Evolutionary conservation across 2,329 filamentous ascomycete genomes (phyloP), one percentile per base, ranked within the genome.

Genomic region (Aspergillus viridinutans): DNA sequence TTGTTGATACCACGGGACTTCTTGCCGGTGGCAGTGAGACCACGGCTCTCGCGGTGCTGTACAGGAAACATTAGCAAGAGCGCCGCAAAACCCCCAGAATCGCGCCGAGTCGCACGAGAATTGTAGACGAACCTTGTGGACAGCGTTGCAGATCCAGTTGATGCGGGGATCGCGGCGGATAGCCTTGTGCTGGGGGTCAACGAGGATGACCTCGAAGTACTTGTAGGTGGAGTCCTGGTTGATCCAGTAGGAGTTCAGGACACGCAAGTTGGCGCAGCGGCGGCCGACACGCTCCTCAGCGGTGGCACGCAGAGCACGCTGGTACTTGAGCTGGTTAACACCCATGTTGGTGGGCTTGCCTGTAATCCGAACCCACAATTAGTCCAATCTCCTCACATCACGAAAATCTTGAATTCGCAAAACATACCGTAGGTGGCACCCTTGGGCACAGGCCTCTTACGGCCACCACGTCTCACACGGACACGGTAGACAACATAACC

Each of bases 201-300:
- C 93, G 76, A 97, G 90, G 85, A 99, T 97, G 81, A 97, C 88
- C 84, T 99, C 94, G 85, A 87, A 99, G 90, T 99, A 99, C 87
- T 99, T 99, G 90, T 97, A 99, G 82, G 94, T 99, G 62, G 92
- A 97, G 85, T 99, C 94, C 87, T 97, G 92, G 90, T 99, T 99
- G 86, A 99, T 91, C 95, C 95, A 99, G 92, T 99, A 99, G 66
- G 93, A 97, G 90, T 99, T 99, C 76, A 99, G 90, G 77, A 99
- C 94, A 78, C 94, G 92, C 80, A 99, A 83, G 85, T 99, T 99
- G 83, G 92, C 92, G 85, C 92, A 97, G 80, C 93, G 92, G 81
- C 92, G 92, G 76, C 95, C 94, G 78, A 99, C 93, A 90, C 94
- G 94, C 89, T 99, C 94, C 86, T 99, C 95, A 74, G 95, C 95